Base-by-base conservation (phyloP, 2,329 filamentous ascomycete genomes). In the Paraconiothyrium brasiliense region DNA sequence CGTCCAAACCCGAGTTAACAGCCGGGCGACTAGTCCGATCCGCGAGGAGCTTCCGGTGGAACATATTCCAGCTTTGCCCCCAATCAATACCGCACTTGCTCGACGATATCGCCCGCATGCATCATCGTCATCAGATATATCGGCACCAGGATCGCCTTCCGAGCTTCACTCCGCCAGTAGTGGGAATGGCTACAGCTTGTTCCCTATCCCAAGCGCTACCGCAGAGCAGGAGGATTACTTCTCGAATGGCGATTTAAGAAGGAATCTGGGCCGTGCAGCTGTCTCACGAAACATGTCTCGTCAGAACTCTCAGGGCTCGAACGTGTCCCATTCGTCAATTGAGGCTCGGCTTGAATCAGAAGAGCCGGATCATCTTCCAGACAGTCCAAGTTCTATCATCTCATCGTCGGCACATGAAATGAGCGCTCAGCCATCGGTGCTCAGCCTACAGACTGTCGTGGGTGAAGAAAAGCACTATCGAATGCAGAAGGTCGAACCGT, bases 401-500 rank as follows among this genome's bases (percentile, higher is more conserved):
- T 37, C 52, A 30, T 58, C 54, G n/a, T 35, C 50, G 2, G 22
- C 34, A 2, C 50, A 57, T 9, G 46, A 22, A 11, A 50, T 59
- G 14, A 59, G 57, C 58, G 54, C 55, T 30, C 63, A 65, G n/a
- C 62, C 64, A 8, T 72, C 69, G 3, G 51, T 66, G 1, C 79
- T 89, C 30, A 87, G 85, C 32, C 79, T 88, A 4, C 80, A 87
- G 57, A 82, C 82, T 2, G 83, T 90, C 34, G 82, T 89, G 30
- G 86, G 87, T 20, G 86, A 86, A 60, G 87, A 88, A 71, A 85
- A 84, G 57, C 84, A 89, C 68, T 88, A 85, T 71, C 84, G 86
- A 63, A 82, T 90, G 16, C 88, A 90, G 71, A 87, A 89, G 59
- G 86, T 90, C 0, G 87, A 89, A 66, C 88, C 88, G 2, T 88